phyloP scores from a whole-genome alignment of 306 rosid genomes.

The Dryas alaskensis region DNA sequence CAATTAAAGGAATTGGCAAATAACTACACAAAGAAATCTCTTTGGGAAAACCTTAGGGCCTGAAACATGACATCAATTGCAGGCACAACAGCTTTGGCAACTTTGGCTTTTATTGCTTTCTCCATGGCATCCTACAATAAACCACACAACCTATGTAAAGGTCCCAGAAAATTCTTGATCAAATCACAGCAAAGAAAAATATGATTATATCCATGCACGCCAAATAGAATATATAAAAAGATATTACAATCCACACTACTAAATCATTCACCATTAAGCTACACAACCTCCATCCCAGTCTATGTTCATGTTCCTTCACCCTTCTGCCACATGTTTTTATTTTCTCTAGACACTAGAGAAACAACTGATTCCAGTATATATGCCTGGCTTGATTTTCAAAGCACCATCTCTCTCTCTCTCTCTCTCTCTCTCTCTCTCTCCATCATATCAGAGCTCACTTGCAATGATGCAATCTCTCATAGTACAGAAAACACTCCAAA shows the following conservation, averaged over 20 bases:
- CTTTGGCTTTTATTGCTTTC: slow-evolving; percentile 94
- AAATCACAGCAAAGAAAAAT: not conserved
- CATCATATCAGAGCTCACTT: not conserved
- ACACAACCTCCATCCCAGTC: not conserved
- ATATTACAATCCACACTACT: not conserved
- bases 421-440: not conserved
- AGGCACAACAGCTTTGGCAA: slow-evolving; percentile 97
- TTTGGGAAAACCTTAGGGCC: slow-evolving; percentile 70
- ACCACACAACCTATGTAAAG: slow-evolving; percentile 31
- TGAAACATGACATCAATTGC: slow-evolving; percentile 99
- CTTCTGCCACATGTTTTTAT: not conserved
- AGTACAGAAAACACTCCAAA: not conserved
- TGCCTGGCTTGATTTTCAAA: not conserved
- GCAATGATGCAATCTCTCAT: not conserved
- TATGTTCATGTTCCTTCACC: not conserved
- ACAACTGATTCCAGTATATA: not conserved
- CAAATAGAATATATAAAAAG: not conserved
- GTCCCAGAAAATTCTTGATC: not conserved
- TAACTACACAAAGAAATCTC: slow-evolving; percentile 24
- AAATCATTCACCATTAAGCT: not conserved
- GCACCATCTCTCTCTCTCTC: not conserved
- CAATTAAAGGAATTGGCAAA: slow-evolving; percentile 5
- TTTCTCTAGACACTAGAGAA: not conserved
- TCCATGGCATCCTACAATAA: slow-evolving; percentile 94
- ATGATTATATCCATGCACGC: not conserved